These are phyloP conservation scores for Lojkania enalia DNA, from an alignment of 2,329 filamentous ascomycete genomes.

Conservation along the genomic window DNA sequence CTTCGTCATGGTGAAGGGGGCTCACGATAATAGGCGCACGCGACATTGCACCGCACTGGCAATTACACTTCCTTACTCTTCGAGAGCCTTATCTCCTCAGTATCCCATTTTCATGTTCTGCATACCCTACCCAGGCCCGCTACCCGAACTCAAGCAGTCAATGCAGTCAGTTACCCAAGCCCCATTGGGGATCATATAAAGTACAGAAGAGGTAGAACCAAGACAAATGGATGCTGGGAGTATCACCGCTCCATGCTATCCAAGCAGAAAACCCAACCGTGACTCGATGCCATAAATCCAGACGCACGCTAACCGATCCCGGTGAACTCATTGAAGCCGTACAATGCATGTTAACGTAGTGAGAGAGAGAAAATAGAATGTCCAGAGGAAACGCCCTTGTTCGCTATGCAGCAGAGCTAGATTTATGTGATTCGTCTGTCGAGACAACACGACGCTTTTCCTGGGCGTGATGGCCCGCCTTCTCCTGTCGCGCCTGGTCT, in stretches of 20 bases:
- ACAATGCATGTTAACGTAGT: constrained; percentile 24
- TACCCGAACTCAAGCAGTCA: too few species aligned
- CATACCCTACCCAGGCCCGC: not conserved
- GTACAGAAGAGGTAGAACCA: constrained; percentile 27
- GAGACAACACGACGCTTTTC: constrained; percentile 51
- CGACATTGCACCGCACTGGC: too few species aligned
- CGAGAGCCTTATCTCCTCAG: too few species aligned
- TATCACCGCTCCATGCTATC: constrained; percentile 4
- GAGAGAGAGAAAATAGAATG: constrained; percentile 12
- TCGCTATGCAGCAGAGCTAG: constrained; percentile 26
- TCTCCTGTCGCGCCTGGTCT: constrained; percentile 89
- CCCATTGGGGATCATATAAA: constrained; percentile 28
- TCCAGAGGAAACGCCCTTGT: constrained; percentile 6
- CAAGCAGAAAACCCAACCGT: constrained; percentile 13
- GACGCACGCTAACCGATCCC: constrained; percentile 25
- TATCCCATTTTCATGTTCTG: constrained; percentile 3
- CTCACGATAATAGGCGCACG: too few species aligned
- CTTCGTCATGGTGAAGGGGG: too few species aligned
- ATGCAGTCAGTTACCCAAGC: too few species aligned
- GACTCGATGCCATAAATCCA: constrained; percentile 21
- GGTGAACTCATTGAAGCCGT: constrained; percentile 18
- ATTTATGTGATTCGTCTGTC: constrained; percentile 38
- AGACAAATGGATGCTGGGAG: too few species aligned
- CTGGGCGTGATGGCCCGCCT: constrained; percentile 53
- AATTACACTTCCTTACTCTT: too few species aligned